Evolutionary conservation across 2,329 filamentous ascomycete genomes (phyloP).

Genomic region (Fusarium subglutinans): DNA sequence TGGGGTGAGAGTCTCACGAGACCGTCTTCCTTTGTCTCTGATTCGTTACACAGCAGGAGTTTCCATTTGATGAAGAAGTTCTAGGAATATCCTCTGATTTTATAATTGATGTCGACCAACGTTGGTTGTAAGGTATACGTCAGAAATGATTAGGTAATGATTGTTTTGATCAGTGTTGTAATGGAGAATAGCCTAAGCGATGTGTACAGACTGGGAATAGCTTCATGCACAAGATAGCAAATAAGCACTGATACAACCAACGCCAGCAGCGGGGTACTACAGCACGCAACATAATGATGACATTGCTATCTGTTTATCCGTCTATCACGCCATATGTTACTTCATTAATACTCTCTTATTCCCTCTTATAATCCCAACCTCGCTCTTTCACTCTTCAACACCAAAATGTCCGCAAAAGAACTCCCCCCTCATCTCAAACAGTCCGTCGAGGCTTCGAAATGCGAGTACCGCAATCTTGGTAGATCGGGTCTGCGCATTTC

Average conservation of each 20-base stretch:
- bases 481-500: slow-evolving; percentile 21
- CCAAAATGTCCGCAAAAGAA: slow-evolving; percentile 7
- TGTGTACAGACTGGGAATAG: background rate
- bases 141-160: background rate
- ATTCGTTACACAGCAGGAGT: background rate
- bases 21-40: background rate
- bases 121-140: background rate
- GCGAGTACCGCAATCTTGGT: slow-evolving; percentile 27
- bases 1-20: too few relatives aligned
- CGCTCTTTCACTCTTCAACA: background rate
- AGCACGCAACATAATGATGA: slow-evolving; percentile 3
- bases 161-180: too few relatives aligned
- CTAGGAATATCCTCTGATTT: too few relatives aligned
- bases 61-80: background rate
- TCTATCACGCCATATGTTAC: background rate
- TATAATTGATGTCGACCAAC: background rate
- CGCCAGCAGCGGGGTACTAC: slow-evolving; percentile 9
- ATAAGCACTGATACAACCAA: background rate
- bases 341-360: background rate
- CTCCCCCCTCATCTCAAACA: slow-evolving; percentile 20
- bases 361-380: background rate
- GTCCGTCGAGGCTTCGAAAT: slow-evolving; percentile 21
- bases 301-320: slow-evolving; percentile 8
- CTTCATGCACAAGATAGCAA: background rate
- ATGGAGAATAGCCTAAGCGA: background rate